Base-by-base conservation (phyloP, 495 filamentous ascomycete genomes). In the Annulohypoxylon moriforme region DNA sequence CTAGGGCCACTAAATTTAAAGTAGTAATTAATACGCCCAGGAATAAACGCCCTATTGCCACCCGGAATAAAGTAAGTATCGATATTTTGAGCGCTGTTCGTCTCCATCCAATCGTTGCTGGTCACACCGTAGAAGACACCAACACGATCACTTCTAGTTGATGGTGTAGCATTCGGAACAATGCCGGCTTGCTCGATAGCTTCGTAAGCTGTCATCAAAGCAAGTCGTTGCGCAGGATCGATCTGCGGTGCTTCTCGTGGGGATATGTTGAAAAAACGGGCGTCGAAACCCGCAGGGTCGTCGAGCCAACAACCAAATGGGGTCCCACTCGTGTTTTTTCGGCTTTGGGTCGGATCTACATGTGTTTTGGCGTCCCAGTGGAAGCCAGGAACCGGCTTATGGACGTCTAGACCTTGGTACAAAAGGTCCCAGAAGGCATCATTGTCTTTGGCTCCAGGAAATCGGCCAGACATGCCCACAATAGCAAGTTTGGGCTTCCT, bases 51-150 rank as follows among this genome's bases (percentile, higher is more conserved):
- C 56, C 91, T 85, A 24, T 91, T 87, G 44, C 89, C 91, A 38
- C 93, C 93, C 0, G 93, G 89, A 64, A 94, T 92, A 73, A 89
- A 92, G 73, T 94, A 94, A 1, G 93, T 94, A 76, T 92, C 92
- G 61, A 94, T 87, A 61, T 93, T 89, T 65, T 94, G 88, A 25
- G 87, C 86, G 38, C 87, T 89, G 75, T 94, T 94, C 1, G 47
- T 87, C 64, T 94, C 92, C 76, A 88, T 84, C 82, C 91, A 95
- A 71, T 95, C 93, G 66, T 94, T 90, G 75, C 89, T 92, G 3
- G 92, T 92, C 78, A 92, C 89, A 27, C 93, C 93, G 74, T 94
- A 93, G 78, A 93, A 96, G 10, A 89, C 90, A n/a, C 92, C 93
- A 55, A 96, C 89, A 0, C 93, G 85, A 73, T 92, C 85, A 82